Evolutionary conservation across 2,329 filamentous ascomycete genomes (phyloP).

Genomic region (Eurotiales sp.): DNA sequence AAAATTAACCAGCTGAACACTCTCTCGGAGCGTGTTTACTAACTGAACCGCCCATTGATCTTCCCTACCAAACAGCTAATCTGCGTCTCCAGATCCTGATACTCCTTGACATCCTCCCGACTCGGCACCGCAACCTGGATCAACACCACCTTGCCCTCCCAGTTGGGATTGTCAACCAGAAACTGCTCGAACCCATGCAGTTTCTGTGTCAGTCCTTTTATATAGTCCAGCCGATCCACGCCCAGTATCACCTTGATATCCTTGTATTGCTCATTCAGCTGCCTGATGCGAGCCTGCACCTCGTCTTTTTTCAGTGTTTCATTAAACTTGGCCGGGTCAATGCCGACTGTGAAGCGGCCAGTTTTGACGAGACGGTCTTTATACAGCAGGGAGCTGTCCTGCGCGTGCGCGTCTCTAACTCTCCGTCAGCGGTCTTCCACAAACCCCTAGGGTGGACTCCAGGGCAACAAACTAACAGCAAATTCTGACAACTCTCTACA

Average conservation of each 20-base stretch:
- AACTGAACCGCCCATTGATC: conserved; percentile 86
- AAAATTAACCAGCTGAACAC: conserved; percentile 2
- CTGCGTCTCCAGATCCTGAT: conserved; percentile 85
- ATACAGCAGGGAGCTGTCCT: conserved; percentile 79
- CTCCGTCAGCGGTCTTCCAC: too few relatives aligned
- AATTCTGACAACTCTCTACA: conserved; percentile 80
- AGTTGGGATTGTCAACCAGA: conserved; percentile 85
- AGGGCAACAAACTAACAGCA: conserved; percentile 67
- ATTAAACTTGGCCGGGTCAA: conserved; percentile 89
- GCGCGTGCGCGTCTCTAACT: conserved; percentile 49
- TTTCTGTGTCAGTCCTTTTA: conserved; percentile 95
- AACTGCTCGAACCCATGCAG: conserved; percentile 89
- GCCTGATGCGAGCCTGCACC: conserved; percentile 74
- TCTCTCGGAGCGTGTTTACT: conserved; percentile 15
- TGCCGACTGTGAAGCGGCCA: conserved; percentile 90
- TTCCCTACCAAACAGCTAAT: conserved; percentile 89
- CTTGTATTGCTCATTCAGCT: conserved; percentile 76
- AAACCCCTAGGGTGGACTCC: too few relatives aligned
- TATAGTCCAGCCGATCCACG: conserved; percentile 91
- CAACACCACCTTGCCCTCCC: conserved; percentile 87
- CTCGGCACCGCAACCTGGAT: conserved; percentile 93
- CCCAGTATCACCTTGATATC: conserved; percentile 89
- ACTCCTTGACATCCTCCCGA: conserved; percentile 81
- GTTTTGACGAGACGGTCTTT: conserved; percentile 77
- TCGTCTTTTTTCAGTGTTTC: conserved; percentile 73